Evolutionary conservation across 164 flowering plant species (phyloP).

Genomic region (Hamamelis virginiana): DNA sequence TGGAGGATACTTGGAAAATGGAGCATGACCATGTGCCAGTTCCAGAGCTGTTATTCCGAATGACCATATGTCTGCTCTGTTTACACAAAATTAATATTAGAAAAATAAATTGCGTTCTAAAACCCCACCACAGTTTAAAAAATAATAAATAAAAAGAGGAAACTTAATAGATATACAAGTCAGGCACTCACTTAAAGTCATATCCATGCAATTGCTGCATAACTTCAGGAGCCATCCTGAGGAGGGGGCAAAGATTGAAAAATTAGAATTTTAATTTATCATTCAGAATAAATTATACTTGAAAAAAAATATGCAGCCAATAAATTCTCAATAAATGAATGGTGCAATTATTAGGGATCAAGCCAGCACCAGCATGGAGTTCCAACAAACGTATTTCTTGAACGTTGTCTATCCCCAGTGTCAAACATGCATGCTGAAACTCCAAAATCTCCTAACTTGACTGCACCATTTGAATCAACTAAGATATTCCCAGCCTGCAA

Average conservation of each 20-base stretch:
- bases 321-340: not conserved
- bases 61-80: slow-evolving; percentile 99
- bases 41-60: slow-evolving; percentile 98
- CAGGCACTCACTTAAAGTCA: slow-evolving; percentile 82
- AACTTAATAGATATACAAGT: not conserved
- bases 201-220: slow-evolving; percentile 98
- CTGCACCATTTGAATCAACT: slow-evolving; percentile 71
- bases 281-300: not conserved
- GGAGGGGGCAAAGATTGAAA: not conserved
- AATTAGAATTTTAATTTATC: too few species aligned
- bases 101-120: not conserved
- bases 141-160: not conserved
- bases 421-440: slow-evolving; percentile 98
- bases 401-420: slow-evolving; percentile 83
- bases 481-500: slow-evolving; percentile 94
- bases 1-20: slow-evolving; percentile 99
- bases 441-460: slow-evolving; percentile 94
- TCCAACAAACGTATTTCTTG: slow-evolving; percentile 96
- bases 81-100: slow-evolving; percentile 16
- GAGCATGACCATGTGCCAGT: slow-evolving; percentile 99
- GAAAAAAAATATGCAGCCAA: slow-evolving; percentile 2
- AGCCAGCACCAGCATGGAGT: slow-evolving; percentile 93
- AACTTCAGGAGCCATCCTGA: slow-evolving; percentile 99
- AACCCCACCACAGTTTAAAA: not conserved
- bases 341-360: not conserved